These are phyloP conservation scores for Tarenaya hassleriana DNA, from an alignment of 345 rosid genomes.

Conservation along the genomic window DNA sequence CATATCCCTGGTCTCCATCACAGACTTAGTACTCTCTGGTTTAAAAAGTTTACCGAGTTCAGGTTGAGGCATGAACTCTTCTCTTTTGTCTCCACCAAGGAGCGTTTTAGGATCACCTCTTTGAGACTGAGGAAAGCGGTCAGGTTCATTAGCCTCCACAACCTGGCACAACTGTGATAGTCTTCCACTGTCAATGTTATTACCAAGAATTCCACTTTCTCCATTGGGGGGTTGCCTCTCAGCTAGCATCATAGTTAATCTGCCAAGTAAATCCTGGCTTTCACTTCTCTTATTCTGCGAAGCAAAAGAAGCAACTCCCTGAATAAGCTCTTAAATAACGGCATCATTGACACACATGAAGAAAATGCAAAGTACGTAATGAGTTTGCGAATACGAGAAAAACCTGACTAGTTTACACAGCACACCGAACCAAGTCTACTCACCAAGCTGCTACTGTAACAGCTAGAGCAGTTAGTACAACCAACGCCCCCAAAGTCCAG, in stretches of 20 bases:
- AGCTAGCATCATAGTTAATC: slow-evolving; percentile 30
- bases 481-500: slow-evolving; percentile 83
- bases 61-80: slow-evolving; percentile 32
- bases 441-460: slow-evolving; percentile 38
- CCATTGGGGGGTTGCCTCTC: slow-evolving; percentile 27
- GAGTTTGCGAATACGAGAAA: neutral
- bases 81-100: slow-evolving; percentile 37
- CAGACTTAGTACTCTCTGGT: slow-evolving; percentile 33
- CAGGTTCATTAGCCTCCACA: slow-evolving; percentile 42
- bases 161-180: slow-evolving; percentile 39
- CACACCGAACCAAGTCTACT: slow-evolving; percentile 24
- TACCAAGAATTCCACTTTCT: slow-evolving; percentile 30
- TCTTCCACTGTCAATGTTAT: slow-evolving; percentile 39
- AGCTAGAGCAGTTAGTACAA: slow-evolving; percentile 49
- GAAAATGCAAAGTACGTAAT: too few relatives aligned
- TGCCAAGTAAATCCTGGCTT: slow-evolving; percentile 37
- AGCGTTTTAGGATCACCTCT: slow-evolving; percentile 31
- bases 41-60: slow-evolving; percentile 27
- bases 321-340: slow-evolving; percentile 3
- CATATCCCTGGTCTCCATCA: slow-evolving; percentile 44
- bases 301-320: slow-evolving; percentile 4
- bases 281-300: slow-evolving; percentile 40
- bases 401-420: too few relatives aligned
- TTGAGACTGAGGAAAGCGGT: slow-evolving; percentile 38
- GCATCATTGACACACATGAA: too few relatives aligned